These are phyloP conservation scores for Jatropha podagrica DNA, from an alignment of 441 rosid genomes.

Conservation along the genomic window DNA sequence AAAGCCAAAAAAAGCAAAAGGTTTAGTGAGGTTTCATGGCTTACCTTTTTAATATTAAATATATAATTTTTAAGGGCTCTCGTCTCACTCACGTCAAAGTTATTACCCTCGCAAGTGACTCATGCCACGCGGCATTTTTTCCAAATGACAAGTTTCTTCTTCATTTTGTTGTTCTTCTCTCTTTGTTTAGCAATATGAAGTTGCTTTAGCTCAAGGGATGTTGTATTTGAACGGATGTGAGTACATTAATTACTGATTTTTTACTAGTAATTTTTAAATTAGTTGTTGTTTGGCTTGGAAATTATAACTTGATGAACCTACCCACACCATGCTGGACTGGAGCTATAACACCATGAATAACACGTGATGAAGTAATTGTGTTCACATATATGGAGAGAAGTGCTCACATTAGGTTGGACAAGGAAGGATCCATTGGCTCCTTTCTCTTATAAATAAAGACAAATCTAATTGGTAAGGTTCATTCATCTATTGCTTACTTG, in stretches of 20 bases:
- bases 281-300: neutral
- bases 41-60: neutral
- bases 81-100: neutral
- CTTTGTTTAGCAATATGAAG: conserved; percentile 3
- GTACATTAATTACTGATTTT: neutral
- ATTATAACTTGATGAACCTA: neutral
- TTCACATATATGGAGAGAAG: neutral
- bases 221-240: neutral
- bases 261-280: neutral
- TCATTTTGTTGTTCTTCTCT: neutral
- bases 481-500: too few relatives aligned
- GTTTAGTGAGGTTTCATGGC: neutral
- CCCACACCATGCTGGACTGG: neutral
- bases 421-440: neutral
- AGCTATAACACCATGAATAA: neutral
- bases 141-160: neutral
- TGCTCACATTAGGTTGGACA: neutral
- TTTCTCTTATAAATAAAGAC: too few relatives aligned
- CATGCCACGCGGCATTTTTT: conserved; percentile 1
- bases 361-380: conserved; percentile 13
- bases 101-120: neutral
- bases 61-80: neutral
- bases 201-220: neutral
- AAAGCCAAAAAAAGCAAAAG: neutral
- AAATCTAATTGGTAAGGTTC: too few relatives aligned